phyloP scores from a whole-genome alignment of 495 filamentous ascomycete species.

The Penicillium antarcticum region DNA sequence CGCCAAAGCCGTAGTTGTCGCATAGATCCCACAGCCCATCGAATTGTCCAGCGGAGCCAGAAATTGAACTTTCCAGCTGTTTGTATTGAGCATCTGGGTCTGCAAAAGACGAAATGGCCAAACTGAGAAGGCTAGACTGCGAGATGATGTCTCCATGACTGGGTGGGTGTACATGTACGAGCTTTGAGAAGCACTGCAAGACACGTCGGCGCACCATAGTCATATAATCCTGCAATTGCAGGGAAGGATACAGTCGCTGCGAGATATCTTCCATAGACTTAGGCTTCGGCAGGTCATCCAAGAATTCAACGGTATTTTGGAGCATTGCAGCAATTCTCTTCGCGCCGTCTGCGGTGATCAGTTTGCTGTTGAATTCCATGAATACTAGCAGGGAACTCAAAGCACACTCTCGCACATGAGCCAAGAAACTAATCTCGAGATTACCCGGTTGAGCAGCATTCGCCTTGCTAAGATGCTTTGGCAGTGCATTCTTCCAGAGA shows the following conservation, averaged over 20 bases:
- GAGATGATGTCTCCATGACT: slow-evolving; percentile 79
- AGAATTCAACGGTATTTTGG: slow-evolving; percentile 88
- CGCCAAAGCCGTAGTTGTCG: slow-evolving; percentile 91
- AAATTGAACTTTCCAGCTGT: slow-evolving; percentile 87
- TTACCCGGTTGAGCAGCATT: slow-evolving; percentile 76
- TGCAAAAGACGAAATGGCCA: slow-evolving; percentile 87
- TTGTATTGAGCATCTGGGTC: slow-evolving; percentile 85
- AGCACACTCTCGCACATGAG: slow-evolving; percentile 94
- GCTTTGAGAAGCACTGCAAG: slow-evolving; percentile 87
- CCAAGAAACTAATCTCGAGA: slow-evolving; percentile 86
- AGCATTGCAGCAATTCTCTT: slow-evolving; percentile 89
- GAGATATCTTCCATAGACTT: slow-evolving; percentile 87
- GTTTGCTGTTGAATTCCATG: slow-evolving; percentile 86
- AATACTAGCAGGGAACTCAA: slow-evolving; percentile 88
- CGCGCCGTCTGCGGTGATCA: slow-evolving; percentile 93
- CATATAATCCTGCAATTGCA: slow-evolving; percentile 88
- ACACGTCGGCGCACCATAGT: slow-evolving; percentile 93
- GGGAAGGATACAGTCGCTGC: slow-evolving; percentile 76
- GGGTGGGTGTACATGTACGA: slow-evolving; percentile 79
- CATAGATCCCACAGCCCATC: slow-evolving; percentile 92
- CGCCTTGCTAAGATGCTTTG: slow-evolving; percentile 88
- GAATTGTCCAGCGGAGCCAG: slow-evolving; percentile 83
- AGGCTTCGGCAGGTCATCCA: slow-evolving; percentile 75
- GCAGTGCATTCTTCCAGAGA: slow-evolving; percentile 97
- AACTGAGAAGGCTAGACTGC: slow-evolving; percentile 89